Conservation (phyloP, 2,329 filamentous ascomycete species). For the Mycosphaerella arachidis region DNA sequence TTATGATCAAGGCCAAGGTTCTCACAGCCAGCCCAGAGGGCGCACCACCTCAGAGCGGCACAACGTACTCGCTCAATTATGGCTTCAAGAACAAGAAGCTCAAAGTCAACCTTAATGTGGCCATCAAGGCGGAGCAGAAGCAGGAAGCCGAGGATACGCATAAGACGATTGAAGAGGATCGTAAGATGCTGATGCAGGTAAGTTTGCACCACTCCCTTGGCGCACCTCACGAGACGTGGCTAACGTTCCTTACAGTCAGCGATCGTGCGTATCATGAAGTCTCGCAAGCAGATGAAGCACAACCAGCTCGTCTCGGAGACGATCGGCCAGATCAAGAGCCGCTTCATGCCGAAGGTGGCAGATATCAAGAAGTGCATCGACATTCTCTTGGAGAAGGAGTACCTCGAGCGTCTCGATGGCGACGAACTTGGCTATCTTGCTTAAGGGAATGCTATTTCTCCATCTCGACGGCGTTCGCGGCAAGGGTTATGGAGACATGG, state of each 20-base stretch:
- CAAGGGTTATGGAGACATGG: neutral
- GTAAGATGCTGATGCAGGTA: conserved; percentile 95
- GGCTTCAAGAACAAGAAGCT: conserved; percentile 99
- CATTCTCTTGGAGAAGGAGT: conserved; percentile 97
- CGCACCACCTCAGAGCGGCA: conserved; percentile 72
- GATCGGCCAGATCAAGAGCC: conserved; percentile 87
- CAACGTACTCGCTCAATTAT: conserved; percentile 79
- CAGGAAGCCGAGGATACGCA: conserved; percentile 95
- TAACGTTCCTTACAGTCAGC: conserved; percentile 64
- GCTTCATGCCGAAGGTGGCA: conserved; percentile 85
- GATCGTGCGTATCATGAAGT: conserved; percentile 99
- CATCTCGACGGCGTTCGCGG: neutral
- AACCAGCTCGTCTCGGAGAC: conserved; percentile 89
- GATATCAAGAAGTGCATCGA: conserved; percentile 99
- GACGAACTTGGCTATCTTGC: conserved; percentile 94
- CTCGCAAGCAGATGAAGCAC: conserved; percentile 98
- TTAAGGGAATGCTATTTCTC: conserved; percentile 39
- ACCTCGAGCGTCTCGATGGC: conserved; percentile 88
- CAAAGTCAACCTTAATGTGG: conserved; percentile 91
- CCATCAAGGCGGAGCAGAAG: conserved; percentile 92
- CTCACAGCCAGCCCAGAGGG: conserved; percentile 66
- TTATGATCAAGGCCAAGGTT: conserved; percentile 91
- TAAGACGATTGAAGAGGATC: conserved; percentile 98
- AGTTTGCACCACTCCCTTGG: conserved; percentile 35
- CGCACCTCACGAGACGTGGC: conserved; percentile 11